Evolutionary conservation across 306 rosid species (phyloP), one percentile per base, ranked within the genome.

Genomic region (Sindora glabra): DNA sequence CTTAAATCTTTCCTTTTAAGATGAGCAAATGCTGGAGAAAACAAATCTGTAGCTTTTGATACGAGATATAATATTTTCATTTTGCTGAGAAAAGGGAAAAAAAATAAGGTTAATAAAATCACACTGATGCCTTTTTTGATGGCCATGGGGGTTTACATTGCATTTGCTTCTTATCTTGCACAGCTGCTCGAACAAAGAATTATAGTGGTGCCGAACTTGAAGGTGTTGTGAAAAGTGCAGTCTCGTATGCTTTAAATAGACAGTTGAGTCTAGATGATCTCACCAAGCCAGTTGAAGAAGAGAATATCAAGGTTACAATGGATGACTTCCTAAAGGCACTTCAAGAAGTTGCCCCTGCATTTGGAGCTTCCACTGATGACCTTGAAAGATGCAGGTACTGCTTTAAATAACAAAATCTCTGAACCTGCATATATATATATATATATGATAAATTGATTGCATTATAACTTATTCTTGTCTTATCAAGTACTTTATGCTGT

Each of bases 171-270:
- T 27, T 59, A 38, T 73, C 32, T 42, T 44, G 42, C 70, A 77
- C 84, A 89, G 99, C 99, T 75, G 97, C 99, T 60, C 89, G 97
- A 58, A 89, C 97, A 5, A 94, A 94, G 76, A 94, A 94, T 70
- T 94, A 70, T 48, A 94, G 99, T 66, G 99, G 99, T 86, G 99
- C 99, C 13, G 99, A 94, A 84, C 95, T 94, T 67, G 97, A 94
- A 84, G 99, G 99, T 73, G 99, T 94, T 73, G 99, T 94, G 29
- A 94, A 89, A 84, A 94, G 97, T 86, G 99, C 99, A 23, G 99
- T 94, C 29, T 94, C 99, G 58, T 94, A 55, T 75, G 97, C 99
- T 62, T 86, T 94, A 64, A 89, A 94, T 80, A 82, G 95, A 71
- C 99, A 89, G 71, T 60, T 94, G 70, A 94, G 94, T 71, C 77